These are phyloP conservation scores for Alopecurus myosuroides DNA, from an alignment of 176 grass and related monocot species.

Conservation along the genomic window DNA sequence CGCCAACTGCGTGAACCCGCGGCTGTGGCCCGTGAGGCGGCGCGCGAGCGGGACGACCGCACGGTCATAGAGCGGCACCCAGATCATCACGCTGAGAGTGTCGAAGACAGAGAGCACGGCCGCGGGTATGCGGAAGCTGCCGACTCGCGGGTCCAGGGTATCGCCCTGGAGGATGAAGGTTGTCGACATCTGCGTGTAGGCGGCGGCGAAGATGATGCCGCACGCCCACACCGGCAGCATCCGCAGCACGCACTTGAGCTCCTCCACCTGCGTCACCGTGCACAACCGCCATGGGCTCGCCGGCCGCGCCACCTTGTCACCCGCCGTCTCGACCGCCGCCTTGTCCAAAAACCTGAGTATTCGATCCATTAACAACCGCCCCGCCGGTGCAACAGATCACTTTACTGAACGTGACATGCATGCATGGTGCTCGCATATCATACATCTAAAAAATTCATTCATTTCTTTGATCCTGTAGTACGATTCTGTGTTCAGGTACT, in stretches of 20 bases:
- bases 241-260: slow-evolving; percentile 64
- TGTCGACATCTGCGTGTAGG: too few species aligned
- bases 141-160: too few species aligned
- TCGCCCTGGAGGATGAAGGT: too few species aligned
- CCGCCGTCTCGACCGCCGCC: slow-evolving; percentile 27
- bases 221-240: slow-evolving; percentile 70
- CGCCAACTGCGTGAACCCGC: too few species aligned
- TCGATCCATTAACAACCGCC: not conserved
- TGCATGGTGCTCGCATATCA: too few species aligned
- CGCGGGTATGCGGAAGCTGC: too few species aligned
- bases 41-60: too few species aligned
- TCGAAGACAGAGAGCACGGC: too few species aligned
- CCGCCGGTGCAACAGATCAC: not conserved
- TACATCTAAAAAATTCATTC: not conserved
- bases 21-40: too few species aligned
- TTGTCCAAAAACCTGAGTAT: slow-evolving; percentile 50
- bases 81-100: too few species aligned
- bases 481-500: not conserved
- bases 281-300: slow-evolving; percentile 62
- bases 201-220: slow-evolving; percentile 72
- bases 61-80: too few species aligned
- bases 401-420: not conserved
- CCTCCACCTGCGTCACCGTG: slow-evolving; percentile 87
- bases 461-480: not conserved
- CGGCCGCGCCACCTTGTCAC: too few species aligned